Percentiles rank a stretch among this genome's conserved stretches.
phyloP scores from a whole-genome alignment of 2,329 filamentous ascomycete species.

The Xylariales sp. region DNA sequence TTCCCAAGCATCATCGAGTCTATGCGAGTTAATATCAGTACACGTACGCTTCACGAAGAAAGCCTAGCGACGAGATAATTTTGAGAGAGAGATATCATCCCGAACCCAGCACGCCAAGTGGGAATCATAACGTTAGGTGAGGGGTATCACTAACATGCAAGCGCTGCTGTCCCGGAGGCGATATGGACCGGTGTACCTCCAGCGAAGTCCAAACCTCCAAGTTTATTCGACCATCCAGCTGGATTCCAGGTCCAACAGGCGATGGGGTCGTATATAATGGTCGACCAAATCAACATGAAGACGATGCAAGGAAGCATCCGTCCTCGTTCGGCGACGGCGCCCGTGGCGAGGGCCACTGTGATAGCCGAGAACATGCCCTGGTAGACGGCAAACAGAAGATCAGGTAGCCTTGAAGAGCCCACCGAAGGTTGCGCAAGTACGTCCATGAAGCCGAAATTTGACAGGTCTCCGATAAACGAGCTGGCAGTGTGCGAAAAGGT shows the following conservation, averaged over 20 bases:
- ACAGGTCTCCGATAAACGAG: slow-evolving; percentile 79
- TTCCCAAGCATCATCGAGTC: slow-evolving; percentile 91
- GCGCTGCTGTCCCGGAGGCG: slow-evolving; percentile 81
- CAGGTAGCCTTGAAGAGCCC: slow-evolving; percentile 78
- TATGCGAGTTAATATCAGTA: slow-evolving; percentile 35
- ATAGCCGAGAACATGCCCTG: slow-evolving; percentile 90
- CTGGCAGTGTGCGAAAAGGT: slow-evolving; percentile 83
- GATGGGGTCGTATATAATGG: slow-evolving; percentile 90
- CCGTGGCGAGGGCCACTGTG: slow-evolving; percentile 85
- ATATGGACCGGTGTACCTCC: slow-evolving; percentile 93
- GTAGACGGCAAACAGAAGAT: slow-evolving; percentile 86
- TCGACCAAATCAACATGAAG: slow-evolving; percentile 95
- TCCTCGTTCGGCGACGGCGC: slow-evolving; percentile 86
- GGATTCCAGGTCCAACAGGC: slow-evolving; percentile 97
- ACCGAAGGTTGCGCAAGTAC: slow-evolving; percentile 82
- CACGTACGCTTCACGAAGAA: background rate
- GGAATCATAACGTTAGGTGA: background rate
- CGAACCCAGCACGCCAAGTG: background rate
- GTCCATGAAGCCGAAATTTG: slow-evolving; percentile 82
- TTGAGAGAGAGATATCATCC: background rate
- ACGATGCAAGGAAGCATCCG: slow-evolving; percentile 88
- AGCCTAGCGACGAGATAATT: background rate
- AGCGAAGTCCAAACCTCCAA: slow-evolving; percentile 89
- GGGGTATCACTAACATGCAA: slow-evolving; percentile 68
- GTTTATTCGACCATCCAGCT: slow-evolving; percentile 79